Evolutionary conservation across 139 green algal species (phyloP).

Genomic region (Desmodesmus armatus): DNA sequence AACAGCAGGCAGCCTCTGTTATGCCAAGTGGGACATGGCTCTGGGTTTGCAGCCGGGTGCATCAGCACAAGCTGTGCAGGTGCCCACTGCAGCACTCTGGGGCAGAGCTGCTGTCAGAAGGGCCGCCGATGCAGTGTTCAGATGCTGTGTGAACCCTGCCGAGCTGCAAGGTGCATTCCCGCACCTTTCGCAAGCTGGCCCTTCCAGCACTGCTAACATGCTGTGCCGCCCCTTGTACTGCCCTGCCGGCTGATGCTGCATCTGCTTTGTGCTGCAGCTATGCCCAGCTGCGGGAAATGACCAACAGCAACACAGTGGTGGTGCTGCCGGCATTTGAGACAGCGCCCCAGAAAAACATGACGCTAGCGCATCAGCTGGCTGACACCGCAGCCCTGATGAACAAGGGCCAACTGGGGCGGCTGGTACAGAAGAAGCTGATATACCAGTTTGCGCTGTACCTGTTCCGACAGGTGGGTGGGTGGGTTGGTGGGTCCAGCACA

Average conservation of each 20-base stretch:
- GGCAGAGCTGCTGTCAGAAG: too few species aligned
- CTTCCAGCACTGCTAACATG: too few species aligned
- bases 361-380: conserved; percentile 38
- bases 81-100: too few species aligned
- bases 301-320: conserved; percentile 42
- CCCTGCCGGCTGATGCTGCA: neutral
- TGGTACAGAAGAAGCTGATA: conserved; percentile 40
- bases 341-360: conserved; percentile 45
- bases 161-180: too few species aligned
- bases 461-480: conserved; percentile 48
- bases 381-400: conserved; percentile 43
- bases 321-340: conserved; percentile 69
- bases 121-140: too few species aligned
- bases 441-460: conserved; percentile 52
- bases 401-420: conserved; percentile 32
- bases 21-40: too few species aligned
- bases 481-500: neutral
- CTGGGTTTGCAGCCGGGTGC: too few species aligned
- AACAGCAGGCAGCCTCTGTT: too few species aligned
- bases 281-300: conserved; percentile 30
- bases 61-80: too few species aligned
- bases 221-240: neutral
- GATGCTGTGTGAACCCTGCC: too few species aligned
- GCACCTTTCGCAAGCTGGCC: too few species aligned
- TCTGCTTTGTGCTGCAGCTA: too few species aligned